Evolutionary conservation across 768 basidiomycete genomes (phyloP), one percentile per base, ranked within the genome.

Genomic region (Suillus lakei): DNA sequence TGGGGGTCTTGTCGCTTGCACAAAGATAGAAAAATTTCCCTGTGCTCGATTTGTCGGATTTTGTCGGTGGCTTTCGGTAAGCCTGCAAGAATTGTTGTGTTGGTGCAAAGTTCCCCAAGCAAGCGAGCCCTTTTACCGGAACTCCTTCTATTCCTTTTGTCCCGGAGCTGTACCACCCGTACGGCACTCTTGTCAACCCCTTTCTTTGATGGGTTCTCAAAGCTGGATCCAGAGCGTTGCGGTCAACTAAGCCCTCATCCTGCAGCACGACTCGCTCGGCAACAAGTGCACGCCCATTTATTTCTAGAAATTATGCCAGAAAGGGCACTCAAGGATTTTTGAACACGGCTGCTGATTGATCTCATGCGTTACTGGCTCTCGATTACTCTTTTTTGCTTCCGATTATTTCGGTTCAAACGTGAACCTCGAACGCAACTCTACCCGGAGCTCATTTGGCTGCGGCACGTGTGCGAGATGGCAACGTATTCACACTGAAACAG

Each of bases 81-180:
- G 9, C 41, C 51, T 10, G 39, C 38, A 41, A 41, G 44, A 8
- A 18, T 3, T 54, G 54, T 9, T 59, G n/a, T 23, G 56, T 21
- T 4, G 39, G 28, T 39, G 58, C 15, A 59, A 28, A 41, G 18
- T 59, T 39, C 26, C 58, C 58, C 28, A 21, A 41, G 38, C 38
- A 16, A 21, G 23, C 55, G 53, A 30, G 32, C 63, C 46, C 44
- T 7, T 34, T 48, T 34, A 1, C 30, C 61, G 34, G 36, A 46
- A 55, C 43, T 61, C 64, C 60, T 64, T 46, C 26, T 28, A 38
- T 28, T 61, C 36, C 60, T 62, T 62, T 61, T 38, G 63, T 48
- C 21, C 62, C 21, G 13, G 41, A 61, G 55, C 9, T 41, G 38
- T 30, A 13, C 16, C 38, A 39, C 15, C 23, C 10, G 38, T 21